Conservation (phyloP, 73 alveolate genomes). For the Uronychia setigera region DNA sequence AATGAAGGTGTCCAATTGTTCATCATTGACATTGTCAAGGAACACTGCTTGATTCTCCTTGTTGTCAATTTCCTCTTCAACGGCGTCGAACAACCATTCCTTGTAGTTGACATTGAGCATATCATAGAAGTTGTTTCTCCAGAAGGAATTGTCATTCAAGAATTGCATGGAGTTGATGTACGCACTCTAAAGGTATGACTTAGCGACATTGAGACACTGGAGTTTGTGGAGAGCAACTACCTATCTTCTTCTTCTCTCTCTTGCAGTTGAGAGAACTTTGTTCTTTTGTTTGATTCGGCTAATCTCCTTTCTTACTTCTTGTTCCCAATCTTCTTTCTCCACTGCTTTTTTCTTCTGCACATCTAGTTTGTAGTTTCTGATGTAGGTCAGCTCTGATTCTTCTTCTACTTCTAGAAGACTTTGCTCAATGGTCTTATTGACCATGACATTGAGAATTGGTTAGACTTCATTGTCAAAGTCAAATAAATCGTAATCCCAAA, state of each 20-base stretch:
- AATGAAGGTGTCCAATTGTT: conserved; percentile 11
- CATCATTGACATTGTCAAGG: conserved; percentile 15
- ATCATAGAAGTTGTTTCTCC: conserved; percentile 72
- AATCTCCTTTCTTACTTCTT: conserved; percentile 72
- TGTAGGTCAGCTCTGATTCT: conserved; percentile 91
- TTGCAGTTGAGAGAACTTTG: conserved; percentile 50
- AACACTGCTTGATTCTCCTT: conserved; percentile 18
- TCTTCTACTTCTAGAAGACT: conserved; percentile 95
- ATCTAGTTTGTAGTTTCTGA: conserved; percentile 87
- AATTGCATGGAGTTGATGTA: conserved; percentile 48
- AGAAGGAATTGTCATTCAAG: conserved; percentile 59
- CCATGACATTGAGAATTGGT: conserved; percentile 95
- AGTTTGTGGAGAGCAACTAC: conserved; percentile 63
- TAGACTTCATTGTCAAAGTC: conserved; percentile 96
- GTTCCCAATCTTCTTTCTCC: conserved; percentile 83
- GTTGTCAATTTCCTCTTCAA: conserved; percentile 60
- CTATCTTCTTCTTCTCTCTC: conserved; percentile 57
- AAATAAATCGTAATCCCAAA: conserved; percentile 95
- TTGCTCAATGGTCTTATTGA: conserved; percentile 92
- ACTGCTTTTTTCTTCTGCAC: conserved; percentile 79
- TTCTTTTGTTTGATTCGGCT: conserved; percentile 73
- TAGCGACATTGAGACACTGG: conserved; percentile 72
- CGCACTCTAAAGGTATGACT: conserved; percentile 54
- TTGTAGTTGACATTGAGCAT: conserved; percentile 69
- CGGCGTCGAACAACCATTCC: conserved; percentile 72